Base-by-base conservation (phyloP, 331 rosid genomes). In the Quercus lobata region DNA sequence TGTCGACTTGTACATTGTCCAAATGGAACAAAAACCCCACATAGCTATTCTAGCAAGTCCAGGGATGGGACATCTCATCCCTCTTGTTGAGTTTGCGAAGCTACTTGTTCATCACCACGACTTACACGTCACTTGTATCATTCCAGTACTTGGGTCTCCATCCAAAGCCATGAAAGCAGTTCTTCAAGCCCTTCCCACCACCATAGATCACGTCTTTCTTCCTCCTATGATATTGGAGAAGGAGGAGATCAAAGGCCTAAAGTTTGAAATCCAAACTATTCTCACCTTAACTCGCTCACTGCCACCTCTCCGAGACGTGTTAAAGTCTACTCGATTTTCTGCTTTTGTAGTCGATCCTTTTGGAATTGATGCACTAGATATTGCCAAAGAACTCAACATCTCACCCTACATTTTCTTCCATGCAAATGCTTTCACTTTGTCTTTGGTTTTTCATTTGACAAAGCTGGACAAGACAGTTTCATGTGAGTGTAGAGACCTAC, bases 1-100 rank as follows among this genome's bases (percentile, higher is more conserved):
- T 37, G 2, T 37, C 7, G 44, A 37, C 44, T 37, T 37, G 0
- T 1, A 37, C 12, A 27, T 15, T 61, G 37, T 27, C 52, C 44
- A 37, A 22, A 66, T 66, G 71, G 71, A 66, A 19, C 25, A 74
- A 70, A 22, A 65, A 52, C 73, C 55, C 12, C 81, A 69, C 71
- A 80, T 88, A 35, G 87, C 83, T 7, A 60, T 88, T 46, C 18
- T 90, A 8, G 16, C 90, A 25, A 82, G 88, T 75, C 89, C 89
- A 6, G 91, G 89, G 19, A 86, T 82, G n/a, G 69, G 84, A 17
- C 90, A 86, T 75, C 63, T 90, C 6, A 80, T 90, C 34, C 93
- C 91, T 2, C 62, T 90, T 25, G 19, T 76, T 6, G 94, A 86
- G 71, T 80, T 90, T 57, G 71, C 84, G 17, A 88, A 86, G 54